Conservation (phyloP, 305 asterid genomes). For the Fraxinus platypoda region DNA sequence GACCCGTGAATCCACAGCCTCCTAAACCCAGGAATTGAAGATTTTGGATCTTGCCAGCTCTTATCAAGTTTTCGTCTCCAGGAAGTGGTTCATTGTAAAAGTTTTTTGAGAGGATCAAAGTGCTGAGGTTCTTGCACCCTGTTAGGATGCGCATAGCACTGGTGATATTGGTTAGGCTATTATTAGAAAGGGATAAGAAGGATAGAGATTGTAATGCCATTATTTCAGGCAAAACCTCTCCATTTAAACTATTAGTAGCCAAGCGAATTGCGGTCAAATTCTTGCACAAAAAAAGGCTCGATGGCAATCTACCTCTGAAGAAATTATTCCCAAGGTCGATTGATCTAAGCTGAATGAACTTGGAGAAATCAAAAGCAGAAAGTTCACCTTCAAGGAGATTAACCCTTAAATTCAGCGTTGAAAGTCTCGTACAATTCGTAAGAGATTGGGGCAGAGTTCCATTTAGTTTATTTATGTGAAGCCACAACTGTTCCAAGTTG, state of each 20-base stretch:
- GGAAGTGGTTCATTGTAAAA: conserved; percentile 65
- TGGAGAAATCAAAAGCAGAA: conserved; percentile 66
- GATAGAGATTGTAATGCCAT: conserved; percentile 47
- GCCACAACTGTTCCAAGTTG: conserved; percentile 57
- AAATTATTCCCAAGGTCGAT: conserved; percentile 77
- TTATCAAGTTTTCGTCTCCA: conserved; percentile 33
- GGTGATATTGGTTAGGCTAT: conserved; percentile 60
- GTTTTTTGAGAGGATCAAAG: conserved; percentile 60
- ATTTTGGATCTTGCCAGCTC: conserved; percentile 42
- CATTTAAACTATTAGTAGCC: conserved; percentile 58
- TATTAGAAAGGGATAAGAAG: conserved; percentile 40
- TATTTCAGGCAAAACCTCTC: conserved; percentile 59
- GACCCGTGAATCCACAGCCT: conserved; percentile 68
- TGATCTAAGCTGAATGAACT: conserved; percentile 42
- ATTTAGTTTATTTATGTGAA: conserved; percentile 62
- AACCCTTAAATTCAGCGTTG: conserved; percentile 59
- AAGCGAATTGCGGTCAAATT: conserved; percentile 71
- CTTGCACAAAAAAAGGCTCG: conserved; percentile 62
- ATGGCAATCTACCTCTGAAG: conserved; percentile 61
- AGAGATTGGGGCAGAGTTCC: conserved; percentile 79
- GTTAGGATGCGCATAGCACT: conserved; percentile 56
- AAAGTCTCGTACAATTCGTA: conserved; percentile 64
- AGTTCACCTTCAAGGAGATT: conserved; percentile 70
- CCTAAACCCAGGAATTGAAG: conserved; percentile 71
- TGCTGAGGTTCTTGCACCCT: conserved; percentile 73